phyloP scores from a whole-genome alignment of 2,329 filamentous ascomycete species.

The Penicillium sclerotiorum region DNA sequence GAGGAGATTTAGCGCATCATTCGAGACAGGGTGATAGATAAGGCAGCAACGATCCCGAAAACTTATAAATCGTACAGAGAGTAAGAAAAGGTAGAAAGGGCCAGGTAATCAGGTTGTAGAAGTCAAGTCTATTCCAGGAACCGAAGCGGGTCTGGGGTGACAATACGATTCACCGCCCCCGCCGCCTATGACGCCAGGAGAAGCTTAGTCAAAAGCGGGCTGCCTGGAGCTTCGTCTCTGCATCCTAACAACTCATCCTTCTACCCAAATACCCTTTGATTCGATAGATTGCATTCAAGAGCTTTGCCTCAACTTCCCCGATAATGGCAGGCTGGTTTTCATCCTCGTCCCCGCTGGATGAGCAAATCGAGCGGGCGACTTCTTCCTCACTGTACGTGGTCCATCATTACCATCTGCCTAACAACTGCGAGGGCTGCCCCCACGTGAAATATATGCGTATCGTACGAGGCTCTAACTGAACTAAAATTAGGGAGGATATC shows the following conservation, averaged over 20 bases:
- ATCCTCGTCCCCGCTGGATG: conserved; percentile 88
- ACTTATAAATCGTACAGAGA: conserved; percentile 7
- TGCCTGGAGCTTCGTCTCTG: conserved; percentile 24
- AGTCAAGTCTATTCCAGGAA: conserved; percentile 16
- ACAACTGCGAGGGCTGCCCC: neutral
- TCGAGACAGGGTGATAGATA: neutral
- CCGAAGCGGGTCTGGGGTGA: conserved; percentile 26
- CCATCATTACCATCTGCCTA: conserved; percentile 11
- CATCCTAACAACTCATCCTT: conserved; percentile 16
- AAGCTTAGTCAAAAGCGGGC: conserved; percentile 27
- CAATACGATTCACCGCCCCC: conserved; percentile 35
- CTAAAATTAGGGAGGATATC: conserved; percentile 76
- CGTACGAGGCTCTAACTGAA: neutral
- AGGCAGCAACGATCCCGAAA: conserved; percentile 11
- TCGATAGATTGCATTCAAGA: conserved; percentile 1
- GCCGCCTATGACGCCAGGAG: conserved; percentile 37
- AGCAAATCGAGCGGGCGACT: conserved; percentile 95
- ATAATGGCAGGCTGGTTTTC: conserved; percentile 98
- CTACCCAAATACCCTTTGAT: conserved; percentile 32
- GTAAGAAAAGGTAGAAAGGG: neutral
- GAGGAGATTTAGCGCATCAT: conserved; percentile 30
- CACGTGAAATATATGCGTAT: neutral
- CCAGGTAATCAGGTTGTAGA: conserved; percentile 11
- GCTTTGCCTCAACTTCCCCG: conserved; percentile 31
- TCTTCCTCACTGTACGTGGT: conserved; percentile 80